Evolutionary conservation across 345 rosid species (phyloP).

Genomic region (Euphorbia peplus): DNA sequence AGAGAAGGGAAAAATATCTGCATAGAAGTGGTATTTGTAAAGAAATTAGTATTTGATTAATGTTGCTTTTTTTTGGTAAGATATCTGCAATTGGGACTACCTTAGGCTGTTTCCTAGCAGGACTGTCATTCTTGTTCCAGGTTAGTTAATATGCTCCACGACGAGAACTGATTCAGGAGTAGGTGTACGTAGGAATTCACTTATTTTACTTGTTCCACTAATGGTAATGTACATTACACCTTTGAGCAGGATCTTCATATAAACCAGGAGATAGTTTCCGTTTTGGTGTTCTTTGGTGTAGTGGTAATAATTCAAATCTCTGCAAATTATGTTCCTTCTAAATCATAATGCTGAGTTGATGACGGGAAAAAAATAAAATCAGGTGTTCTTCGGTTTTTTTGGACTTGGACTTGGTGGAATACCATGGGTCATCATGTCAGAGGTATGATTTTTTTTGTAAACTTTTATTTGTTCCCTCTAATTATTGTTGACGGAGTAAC

Average conservation of each 20-base stretch:
- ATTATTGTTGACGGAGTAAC: no score
- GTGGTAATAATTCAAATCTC: neutral
- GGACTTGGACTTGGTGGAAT: conserved; percentile 2
- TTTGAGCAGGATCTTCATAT: conserved; percentile 3
- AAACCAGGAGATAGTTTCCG: neutral
- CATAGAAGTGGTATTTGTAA: no score
- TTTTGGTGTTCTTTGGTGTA: conserved; percentile 6
- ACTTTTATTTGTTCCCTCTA: no score
- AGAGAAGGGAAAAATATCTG: neutral
- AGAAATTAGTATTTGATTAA: no score
- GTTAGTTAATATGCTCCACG: conserved; percentile 9
- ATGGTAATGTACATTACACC: neutral
- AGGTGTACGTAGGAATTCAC: neutral
- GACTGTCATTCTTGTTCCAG: conserved; percentile 39
- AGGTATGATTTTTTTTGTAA: neutral
- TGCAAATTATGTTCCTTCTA: no score
- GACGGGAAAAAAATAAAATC: neutral
- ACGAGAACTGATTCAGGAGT: no score
- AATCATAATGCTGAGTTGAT: neutral
- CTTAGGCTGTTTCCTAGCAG: conserved; percentile 36
- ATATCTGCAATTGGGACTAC: conserved; percentile 34
- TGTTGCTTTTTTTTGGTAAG: conserved; percentile 31
- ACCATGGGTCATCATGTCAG: conserved; percentile 17
- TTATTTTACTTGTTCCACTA: neutral
- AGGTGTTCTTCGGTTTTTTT: conserved; percentile 5